Conservation (phyloP, 73 alveolate genomes). For the Stentor roeselii region DNA sequence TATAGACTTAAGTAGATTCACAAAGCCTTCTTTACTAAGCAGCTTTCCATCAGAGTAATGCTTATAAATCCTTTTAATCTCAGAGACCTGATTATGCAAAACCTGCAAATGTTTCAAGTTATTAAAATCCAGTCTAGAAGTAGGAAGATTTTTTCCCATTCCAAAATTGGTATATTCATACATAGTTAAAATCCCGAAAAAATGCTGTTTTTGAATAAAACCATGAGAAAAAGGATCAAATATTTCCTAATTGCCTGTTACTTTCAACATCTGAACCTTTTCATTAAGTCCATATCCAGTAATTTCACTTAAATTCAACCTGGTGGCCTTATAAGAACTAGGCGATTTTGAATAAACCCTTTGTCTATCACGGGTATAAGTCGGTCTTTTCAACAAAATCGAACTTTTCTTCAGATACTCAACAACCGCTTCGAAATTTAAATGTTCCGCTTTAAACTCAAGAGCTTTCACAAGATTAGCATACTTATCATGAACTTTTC, state of each 20-base stretch:
- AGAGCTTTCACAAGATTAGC: slow-evolving; percentile 1
- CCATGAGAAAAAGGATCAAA: slow-evolving; percentile 15
- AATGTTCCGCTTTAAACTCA: neutral
- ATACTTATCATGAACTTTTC: neutral
- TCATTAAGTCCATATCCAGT: neutral
- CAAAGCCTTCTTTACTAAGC: slow-evolving; percentile 10
- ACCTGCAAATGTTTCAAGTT: neutral
- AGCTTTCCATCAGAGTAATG: slow-evolving; percentile 6
- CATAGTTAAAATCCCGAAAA: neutral
- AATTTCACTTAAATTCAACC: neutral
- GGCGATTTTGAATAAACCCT: neutral
- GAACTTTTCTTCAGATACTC: neutral
- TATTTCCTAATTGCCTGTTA: neutral
- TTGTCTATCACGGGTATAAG: neutral
- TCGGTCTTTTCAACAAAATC: neutral
- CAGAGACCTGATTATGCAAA: neutral
- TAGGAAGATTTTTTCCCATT: neutral
- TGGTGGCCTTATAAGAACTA: neutral
- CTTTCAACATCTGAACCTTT: neutral
- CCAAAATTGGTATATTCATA: slow-evolving; percentile 28
- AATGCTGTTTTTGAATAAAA: neutral
- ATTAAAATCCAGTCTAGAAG: slow-evolving; percentile 4
- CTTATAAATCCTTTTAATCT: neutral
- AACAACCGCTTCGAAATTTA: neutral
- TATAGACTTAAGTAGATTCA: neutral